Evolutionary conservation across 768 basidiomycete species (phyloP), one percentile per base, ranked within the genome.

Genomic region (Leccinum boreale): DNA sequence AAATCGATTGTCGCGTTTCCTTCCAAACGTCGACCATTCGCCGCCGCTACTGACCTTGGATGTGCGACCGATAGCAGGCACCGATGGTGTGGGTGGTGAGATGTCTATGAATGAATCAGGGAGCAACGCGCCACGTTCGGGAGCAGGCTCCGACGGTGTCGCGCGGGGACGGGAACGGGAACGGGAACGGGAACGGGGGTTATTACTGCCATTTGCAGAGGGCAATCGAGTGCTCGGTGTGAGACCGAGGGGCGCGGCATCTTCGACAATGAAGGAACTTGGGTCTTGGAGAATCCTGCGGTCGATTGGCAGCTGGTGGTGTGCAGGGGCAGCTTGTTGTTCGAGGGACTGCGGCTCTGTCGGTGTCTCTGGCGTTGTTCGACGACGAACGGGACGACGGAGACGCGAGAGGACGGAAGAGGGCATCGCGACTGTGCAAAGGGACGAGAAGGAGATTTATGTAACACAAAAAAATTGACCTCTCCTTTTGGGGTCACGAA

Each of bases 11-110:
- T 58, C 60, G 39, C 62, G 64, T 48, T 56, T 62, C 49, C 72
- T 68, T 28, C 74, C 74, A 65, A 75, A 77, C 12, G 74, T 75
- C 24, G 74, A 66, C 74, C 74, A 75, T 58, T 67, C 71, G 11
- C 66, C 66, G 44, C 65, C 59, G 57, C 42, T 9, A 5, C 63
- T 57, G 24, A 65, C 45, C 47, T 57, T 63, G 50, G 69, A 70
- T 17, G 64, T 42, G 57, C 53, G 67, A 11, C 50, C 55, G 47
- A 62, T 60, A 33, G 53, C 19, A 35, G 57, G 52, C 50, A 55
- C 54, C 11, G 65, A 53, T 26, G 50, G 58, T 2, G 61, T 56
- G 49, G 52, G 63, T 19, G 58, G 55, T n/a, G 60, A 56, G 53
- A 59, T 50, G 36, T 62, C 59, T 23, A 46, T 35, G 54, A 53